Conservation (phyloP, 2,329 filamentous ascomycete species). For the Mollisiaceae sp. region DNA sequence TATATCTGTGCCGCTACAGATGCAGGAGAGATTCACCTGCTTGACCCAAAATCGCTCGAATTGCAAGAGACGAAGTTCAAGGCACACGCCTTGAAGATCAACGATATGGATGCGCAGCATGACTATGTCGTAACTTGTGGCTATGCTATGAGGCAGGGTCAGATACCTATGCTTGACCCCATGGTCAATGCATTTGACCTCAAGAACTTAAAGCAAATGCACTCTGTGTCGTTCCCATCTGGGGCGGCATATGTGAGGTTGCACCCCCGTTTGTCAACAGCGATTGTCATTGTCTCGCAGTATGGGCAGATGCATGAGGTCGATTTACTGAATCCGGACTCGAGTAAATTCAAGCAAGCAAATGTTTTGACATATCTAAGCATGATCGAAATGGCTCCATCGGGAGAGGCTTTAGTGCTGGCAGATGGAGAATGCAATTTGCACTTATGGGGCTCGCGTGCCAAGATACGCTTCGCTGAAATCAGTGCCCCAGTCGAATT, state of each 20-base stretch:
- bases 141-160: slow-evolving; percentile 81
- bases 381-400: slow-evolving; percentile 71
- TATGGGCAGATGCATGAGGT: slow-evolving; percentile 94
- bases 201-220: slow-evolving; percentile 85
- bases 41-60: slow-evolving; percentile 79
- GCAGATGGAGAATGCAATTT: slow-evolving; percentile 69
- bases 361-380: slow-evolving; percentile 65
- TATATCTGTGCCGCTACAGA: slow-evolving; percentile 92
- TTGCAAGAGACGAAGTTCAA: slow-evolving; percentile 82
- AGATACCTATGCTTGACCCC: slow-evolving; percentile 83
- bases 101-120: slow-evolving; percentile 96
- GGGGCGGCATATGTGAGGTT: slow-evolving; percentile 94
- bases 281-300: slow-evolving; percentile 90
- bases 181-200: slow-evolving; percentile 96
- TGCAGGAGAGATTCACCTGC: slow-evolving; percentile 80
- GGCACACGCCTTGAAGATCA: slow-evolving; percentile 86
- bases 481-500: slow-evolving; percentile 71
- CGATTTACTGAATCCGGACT: slow-evolving; percentile 80
- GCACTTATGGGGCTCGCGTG: slow-evolving; percentile 67
- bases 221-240: slow-evolving; percentile 89
- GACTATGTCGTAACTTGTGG: slow-evolving; percentile 96
- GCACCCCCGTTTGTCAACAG: slow-evolving; percentile 95
- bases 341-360: slow-evolving; percentile 70
- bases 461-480: slow-evolving; percentile 72
- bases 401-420: slow-evolving; percentile 71